Base-by-base conservation (phyloP, 2,329 filamentous ascomycete genomes). In the Aspergillus sp. region DNA sequence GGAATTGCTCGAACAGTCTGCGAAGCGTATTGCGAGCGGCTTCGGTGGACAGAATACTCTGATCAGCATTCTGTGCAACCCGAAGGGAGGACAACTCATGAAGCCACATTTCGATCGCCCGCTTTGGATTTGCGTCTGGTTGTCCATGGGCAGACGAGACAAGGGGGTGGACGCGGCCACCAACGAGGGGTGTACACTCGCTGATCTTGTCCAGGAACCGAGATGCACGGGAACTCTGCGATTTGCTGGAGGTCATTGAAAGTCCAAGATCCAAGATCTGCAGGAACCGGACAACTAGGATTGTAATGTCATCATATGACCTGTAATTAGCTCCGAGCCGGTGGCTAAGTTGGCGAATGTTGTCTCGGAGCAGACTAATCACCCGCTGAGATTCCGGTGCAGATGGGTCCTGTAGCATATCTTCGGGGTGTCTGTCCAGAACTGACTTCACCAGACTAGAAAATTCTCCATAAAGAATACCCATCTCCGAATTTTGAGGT, bases 301-400 rank as follows among this genome's bases (percentile, higher is more conserved):
- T 79, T 0, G 88, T 89, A 61, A 97, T 83, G 65, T 99, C 94
- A 55, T 91, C 89, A 64, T 97, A 97, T 13, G 85, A 85, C 36
- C 85, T 81, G 65, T 91, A 95, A 32, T 85, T 80, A 25, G 82
- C 78, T 1, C 79, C 81, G 6, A 99, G 79, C 42, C 92, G 83
- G 49, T 81, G 76, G 46, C 88, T 83, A 36, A 96, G 83, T 56
- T 88, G 84, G 5, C 77, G 74, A n/a, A 94, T 75, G 53, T 86
- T 86, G 34, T 77, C 74, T 46, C 77, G 78, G 29, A 81, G 57
- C 13, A 80, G 64, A 25, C 67, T 64, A 19, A 76, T 64, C 55
- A 72, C 72, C 48, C 73, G 52, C 31, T 60, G 50, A 16, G 63
- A 63, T 21, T 61, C 58, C 2, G 53, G 46, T 11, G 54, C 49